Percentiles rank a stretch among this genome's conserved stretches.
These are phyloP conservation scores for Penicillium lividum DNA, from an alignment of 495 filamentous ascomycete species.

Conservation along the genomic window DNA sequence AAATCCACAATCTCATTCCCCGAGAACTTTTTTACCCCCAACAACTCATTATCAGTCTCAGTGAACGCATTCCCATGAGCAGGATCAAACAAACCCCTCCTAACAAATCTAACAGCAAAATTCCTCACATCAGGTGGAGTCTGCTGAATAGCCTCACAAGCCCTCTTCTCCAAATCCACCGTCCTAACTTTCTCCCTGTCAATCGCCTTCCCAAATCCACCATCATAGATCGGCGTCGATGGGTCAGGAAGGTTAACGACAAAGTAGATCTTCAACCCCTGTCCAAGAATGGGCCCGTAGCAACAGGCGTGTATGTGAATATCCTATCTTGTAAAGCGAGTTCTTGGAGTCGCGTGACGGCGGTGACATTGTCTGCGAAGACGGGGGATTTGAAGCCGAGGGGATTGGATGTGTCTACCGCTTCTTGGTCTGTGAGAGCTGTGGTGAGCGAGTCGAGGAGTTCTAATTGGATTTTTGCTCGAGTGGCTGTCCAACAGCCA, in stretches of 20 bases:
- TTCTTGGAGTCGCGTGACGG: conserved; percentile 51
- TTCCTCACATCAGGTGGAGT: conserved; percentile 9
- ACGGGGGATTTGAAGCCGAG: conserved; percentile 38
- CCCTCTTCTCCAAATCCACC: conserved; percentile 15
- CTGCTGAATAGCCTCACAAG: conserved; percentile 15
- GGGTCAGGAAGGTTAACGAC: conserved; percentile 46
- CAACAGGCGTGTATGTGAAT: conserved; percentile 54
- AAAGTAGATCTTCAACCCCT: conserved; percentile 44
- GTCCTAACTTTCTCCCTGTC: conserved; percentile 7
- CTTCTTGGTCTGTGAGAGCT: conserved; percentile 41
- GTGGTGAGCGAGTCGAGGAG: conserved; percentile 52
- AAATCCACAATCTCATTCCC: conserved; percentile 13
- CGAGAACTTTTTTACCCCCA: conserved; percentile 11
- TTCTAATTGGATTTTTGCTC: conserved; percentile 42
- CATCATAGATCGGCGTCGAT: conserved; percentile 51
- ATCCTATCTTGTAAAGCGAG: conserved; percentile 27
- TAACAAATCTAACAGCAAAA: conserved; percentile 13
- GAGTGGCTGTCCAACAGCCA: not conserved
- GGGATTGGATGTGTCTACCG: conserved; percentile 43
- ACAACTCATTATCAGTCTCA: conserved; percentile 20
- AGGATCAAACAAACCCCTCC: conserved; percentile 9
- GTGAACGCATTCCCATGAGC: conserved; percentile 8
- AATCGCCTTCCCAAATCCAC: conserved; percentile 46
- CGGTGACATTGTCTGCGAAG: conserved; percentile 48
- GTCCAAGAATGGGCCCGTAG: conserved; percentile 54